These are phyloP conservation scores for Epichloe gansuensis DNA, from an alignment of 2,329 filamentous ascomycete genomes.

Conservation along the genomic window DNA sequence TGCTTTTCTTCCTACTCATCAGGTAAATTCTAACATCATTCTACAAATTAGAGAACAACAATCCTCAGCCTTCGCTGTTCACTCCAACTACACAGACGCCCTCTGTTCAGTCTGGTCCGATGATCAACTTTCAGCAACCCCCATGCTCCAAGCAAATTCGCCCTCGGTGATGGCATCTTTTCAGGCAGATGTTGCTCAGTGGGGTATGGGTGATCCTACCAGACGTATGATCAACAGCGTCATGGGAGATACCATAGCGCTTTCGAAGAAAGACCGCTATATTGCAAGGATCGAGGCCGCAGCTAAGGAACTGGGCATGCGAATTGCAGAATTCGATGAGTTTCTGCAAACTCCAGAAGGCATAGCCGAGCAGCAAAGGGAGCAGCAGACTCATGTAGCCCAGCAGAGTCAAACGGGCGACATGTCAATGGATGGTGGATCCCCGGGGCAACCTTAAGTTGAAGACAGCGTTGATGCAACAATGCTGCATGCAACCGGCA, in stretches of 20 bases:
- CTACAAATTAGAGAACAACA: slow-evolving; percentile 29
- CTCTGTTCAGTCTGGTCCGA: neutral
- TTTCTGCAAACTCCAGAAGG: slow-evolving; percentile 18
- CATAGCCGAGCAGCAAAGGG: slow-evolving; percentile 15
- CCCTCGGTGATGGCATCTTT: neutral
- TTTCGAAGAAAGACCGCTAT: slow-evolving; percentile 32
- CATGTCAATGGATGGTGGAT: slow-evolving; percentile 8
- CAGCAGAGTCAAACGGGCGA: slow-evolving; percentile 12
- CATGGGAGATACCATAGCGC: slow-evolving; percentile 31
- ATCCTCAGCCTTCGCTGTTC: slow-evolving; percentile 22
- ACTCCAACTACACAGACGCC: slow-evolving; percentile 2
- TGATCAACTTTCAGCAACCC: slow-evolving; percentile 12
- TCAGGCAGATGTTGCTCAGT: slow-evolving; percentile 24
- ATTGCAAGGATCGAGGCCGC: slow-evolving; percentile 41
- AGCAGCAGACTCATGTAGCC: slow-evolving; percentile 6
- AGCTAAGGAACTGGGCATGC: slow-evolving; percentile 41
- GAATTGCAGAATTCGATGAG: slow-evolving; percentile 40
- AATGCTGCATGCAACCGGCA: neutral
- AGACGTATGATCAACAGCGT: slow-evolving; percentile 22
- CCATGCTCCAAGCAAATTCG: slow-evolving; percentile 1
- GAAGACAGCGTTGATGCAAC: neutral
- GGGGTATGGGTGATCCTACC: slow-evolving; percentile 13
- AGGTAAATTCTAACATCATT: neutral
- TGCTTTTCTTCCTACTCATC: neutral
- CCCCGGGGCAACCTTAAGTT: neutral